Percentiles rank a stretch among this genome's conserved stretches.
Evolutionary conservation across 192 early-diverging fungal genomes (phyloP).

Genomic region (Backusella westeae): DNA sequence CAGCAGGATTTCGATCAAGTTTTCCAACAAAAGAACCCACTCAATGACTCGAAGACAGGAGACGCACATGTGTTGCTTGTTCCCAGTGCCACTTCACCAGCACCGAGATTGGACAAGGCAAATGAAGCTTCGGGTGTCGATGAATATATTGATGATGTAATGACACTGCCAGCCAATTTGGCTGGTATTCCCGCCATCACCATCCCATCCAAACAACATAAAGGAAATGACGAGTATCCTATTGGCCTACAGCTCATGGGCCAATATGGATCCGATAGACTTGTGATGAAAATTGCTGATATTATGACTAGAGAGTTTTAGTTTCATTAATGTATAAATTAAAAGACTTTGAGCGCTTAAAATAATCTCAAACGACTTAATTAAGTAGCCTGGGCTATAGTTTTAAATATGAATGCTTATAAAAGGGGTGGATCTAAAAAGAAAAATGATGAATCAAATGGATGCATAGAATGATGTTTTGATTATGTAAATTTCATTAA

Average conservation of each 20-base stretch:
- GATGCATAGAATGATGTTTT: too few relatives aligned
- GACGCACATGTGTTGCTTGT: slow-evolving; percentile 69
- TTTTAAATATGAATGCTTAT: neutral
- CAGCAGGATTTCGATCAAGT: slow-evolving; percentile 74
- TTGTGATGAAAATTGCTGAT: slow-evolving; percentile 42
- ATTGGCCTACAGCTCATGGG: slow-evolving; percentile 84
- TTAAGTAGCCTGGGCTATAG: neutral
- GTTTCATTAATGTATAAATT: neutral
- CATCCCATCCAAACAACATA: slow-evolving; percentile 43
- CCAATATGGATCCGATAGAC: slow-evolving; percentile 80
- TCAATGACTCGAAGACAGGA: slow-evolving; percentile 16
- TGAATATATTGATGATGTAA: slow-evolving; percentile 82
- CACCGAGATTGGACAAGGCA: slow-evolving; percentile 46
- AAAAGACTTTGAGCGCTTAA: too few relatives aligned
- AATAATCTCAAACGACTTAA: too few relatives aligned
- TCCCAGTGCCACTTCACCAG: slow-evolving; percentile 71
- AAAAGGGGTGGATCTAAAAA: neutral
- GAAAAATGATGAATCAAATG: too few relatives aligned
- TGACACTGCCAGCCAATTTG: slow-evolving; percentile 87
- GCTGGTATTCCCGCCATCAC: slow-evolving; percentile 79
- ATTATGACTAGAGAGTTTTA: neutral
- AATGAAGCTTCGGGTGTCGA: slow-evolving; percentile 40
- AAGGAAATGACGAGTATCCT: slow-evolving; percentile 51
- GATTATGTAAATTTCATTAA: too few relatives aligned
- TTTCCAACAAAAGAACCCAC: slow-evolving; percentile 65